These are phyloP conservation scores for Phoma sp. DNA, from an alignment of 2,329 filamentous ascomycete species.

Conservation along the genomic window DNA sequence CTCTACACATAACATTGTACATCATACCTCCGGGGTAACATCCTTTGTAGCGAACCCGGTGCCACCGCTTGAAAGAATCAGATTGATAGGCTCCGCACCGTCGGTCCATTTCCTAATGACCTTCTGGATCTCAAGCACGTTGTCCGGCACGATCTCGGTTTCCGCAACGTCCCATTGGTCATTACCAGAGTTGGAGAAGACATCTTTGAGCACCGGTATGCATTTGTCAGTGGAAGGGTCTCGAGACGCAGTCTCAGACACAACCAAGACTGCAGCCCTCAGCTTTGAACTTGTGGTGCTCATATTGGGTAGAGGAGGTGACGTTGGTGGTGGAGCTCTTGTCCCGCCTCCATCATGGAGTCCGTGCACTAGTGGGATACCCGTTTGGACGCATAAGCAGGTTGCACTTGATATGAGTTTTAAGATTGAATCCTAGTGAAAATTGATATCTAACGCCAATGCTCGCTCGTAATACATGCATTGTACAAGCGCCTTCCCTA, in stretches of 20 bases:
- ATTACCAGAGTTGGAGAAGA: slow-evolving; percentile 70
- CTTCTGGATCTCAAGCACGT: slow-evolving; percentile 74
- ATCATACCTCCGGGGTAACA: slow-evolving; percentile 81
- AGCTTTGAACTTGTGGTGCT: slow-evolving; percentile 55
- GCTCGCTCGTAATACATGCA: slow-evolving; percentile 46
- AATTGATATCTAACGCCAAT: slow-evolving; percentile 35
- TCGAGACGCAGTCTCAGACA: slow-evolving; percentile 87
- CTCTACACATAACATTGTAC: background rate
- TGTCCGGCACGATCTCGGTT: slow-evolving; percentile 80
- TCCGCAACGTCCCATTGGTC: slow-evolving; percentile 74
- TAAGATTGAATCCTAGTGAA: slow-evolving; percentile 12
- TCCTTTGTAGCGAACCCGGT: slow-evolving; percentile 90
- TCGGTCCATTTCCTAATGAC: slow-evolving; percentile 78
- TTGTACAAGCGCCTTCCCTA: slow-evolving; percentile 43
- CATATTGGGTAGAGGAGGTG: slow-evolving; percentile 31
- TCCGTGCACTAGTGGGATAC: slow-evolving; percentile 27
- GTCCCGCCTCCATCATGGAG: slow-evolving; percentile 22
- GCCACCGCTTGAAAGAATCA: slow-evolving; percentile 88
- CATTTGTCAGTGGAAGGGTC: slow-evolving; percentile 82
- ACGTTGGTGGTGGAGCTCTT: slow-evolving; percentile 27
- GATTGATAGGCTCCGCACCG: slow-evolving; percentile 64
- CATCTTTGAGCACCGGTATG: slow-evolving; percentile 67
- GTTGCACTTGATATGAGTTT: background rate
- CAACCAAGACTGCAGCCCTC: slow-evolving; percentile 78
- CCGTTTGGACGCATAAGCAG: slow-evolving; percentile 1